These are phyloP conservation scores for Elsinoe necatrix DNA, from an alignment of 2,329 filamentous ascomycete species.

Conservation along the genomic window DNA sequence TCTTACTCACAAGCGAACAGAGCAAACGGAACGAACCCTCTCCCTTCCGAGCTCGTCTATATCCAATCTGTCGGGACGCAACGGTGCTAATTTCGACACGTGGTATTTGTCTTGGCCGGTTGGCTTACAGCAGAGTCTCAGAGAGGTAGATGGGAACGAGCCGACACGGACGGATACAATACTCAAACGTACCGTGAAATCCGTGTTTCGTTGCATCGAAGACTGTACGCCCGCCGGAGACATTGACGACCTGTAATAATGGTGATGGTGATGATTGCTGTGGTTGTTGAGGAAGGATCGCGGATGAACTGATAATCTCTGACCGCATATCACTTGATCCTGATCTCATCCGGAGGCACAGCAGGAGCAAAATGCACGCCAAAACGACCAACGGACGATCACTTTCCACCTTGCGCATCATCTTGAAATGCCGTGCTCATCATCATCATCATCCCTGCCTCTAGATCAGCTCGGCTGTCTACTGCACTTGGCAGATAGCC, in stretches of 20 bases:
- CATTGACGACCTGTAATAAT: background rate
- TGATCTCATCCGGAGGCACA: background rate
- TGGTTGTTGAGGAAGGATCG: slow-evolving; percentile 10
- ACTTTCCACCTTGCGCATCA: background rate
- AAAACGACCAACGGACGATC: slow-evolving; percentile 4
- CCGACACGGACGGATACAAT: slow-evolving; percentile 8
- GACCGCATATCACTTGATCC: slow-evolving; percentile 2
- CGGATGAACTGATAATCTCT: background rate
- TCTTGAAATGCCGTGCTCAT: background rate
- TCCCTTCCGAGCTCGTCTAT: background rate
- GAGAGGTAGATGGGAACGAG: background rate
- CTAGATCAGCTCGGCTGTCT: background rate
- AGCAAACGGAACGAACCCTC: background rate
- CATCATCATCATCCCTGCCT: slow-evolving; percentile 2
- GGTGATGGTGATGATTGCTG: background rate
- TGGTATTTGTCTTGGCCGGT: slow-evolving; percentile 5
- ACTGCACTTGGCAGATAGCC: background rate
- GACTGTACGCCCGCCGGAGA: background rate
- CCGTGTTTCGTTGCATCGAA: background rate
- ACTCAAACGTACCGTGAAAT: background rate
- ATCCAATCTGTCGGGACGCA: slow-evolving; percentile 10
- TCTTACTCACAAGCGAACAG: background rate
- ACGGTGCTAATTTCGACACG: slow-evolving; percentile 7
- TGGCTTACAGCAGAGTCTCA: background rate
- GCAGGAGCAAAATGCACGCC: background rate